phyloP scores from a whole-genome alignment of 768 basidiomycete genomes.

The Coprinopsis marcescibilis region DNA sequence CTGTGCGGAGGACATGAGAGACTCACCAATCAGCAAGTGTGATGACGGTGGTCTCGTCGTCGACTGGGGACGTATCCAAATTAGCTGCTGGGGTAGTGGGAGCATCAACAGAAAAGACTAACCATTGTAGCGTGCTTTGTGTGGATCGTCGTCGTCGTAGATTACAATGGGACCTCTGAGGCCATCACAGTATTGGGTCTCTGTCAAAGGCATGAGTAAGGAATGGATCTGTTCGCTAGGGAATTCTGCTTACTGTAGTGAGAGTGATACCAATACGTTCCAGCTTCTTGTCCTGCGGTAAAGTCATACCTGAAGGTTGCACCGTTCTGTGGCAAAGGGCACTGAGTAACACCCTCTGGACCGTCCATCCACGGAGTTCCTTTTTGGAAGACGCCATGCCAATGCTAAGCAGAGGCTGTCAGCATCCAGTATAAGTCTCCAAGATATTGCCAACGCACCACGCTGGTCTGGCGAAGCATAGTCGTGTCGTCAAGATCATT shows the following conservation, averaged over 20 bases:
- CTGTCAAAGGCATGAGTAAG: no score
- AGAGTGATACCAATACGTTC: not conserved
- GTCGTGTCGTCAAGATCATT: not conserved
- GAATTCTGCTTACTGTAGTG: no score
- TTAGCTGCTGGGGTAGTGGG: not conserved
- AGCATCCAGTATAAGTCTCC: not conserved
- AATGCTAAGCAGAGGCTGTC: not conserved
- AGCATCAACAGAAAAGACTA: not conserved
- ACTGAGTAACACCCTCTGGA: not conserved
- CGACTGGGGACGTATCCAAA: slow-evolving; percentile 12
- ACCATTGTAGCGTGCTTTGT: slow-evolving; percentile 19
- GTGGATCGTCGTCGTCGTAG: slow-evolving; percentile 19
- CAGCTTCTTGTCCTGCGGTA: not conserved
- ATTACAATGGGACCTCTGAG: slow-evolving; percentile 18
- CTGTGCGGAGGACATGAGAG: not conserved
- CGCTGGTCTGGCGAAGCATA: not conserved
- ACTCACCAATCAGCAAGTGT: slow-evolving; percentile 40
- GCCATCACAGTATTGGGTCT: slow-evolving; percentile 21
- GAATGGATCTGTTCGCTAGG: no score
- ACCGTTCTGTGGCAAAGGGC: not conserved
- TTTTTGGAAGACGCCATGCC: not conserved
- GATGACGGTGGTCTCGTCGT: slow-evolving; percentile 33
- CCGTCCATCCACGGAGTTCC: not conserved
- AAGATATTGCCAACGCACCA: not conserved
- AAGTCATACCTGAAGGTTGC: not conserved